phyloP scores from a whole-genome alignment of 345 rosid genomes.

The Eucalyptus brandiana region DNA sequence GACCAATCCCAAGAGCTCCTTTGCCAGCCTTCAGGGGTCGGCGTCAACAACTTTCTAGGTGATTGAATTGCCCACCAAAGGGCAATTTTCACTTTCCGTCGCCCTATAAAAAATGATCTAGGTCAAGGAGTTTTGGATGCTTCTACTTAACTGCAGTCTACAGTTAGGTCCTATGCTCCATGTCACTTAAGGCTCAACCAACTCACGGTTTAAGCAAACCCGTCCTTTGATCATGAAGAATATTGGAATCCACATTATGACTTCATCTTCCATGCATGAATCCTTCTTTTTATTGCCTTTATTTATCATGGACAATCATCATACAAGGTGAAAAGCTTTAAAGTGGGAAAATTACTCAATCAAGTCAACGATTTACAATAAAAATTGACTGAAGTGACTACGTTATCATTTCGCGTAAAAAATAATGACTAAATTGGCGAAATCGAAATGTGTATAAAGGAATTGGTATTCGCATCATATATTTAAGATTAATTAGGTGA shows the following conservation, averaged over 20 bases:
- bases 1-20: neutral
- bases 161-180: neutral
- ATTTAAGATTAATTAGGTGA: neutral
- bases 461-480: neutral
- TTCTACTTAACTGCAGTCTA: neutral
- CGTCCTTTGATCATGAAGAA: neutral
- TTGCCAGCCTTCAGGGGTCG: neutral
- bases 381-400: neutral
- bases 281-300: neutral
- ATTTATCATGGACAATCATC: neutral
- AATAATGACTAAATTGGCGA: too few species aligned
- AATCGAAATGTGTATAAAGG: neutral
- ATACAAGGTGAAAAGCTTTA: neutral
- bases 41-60: neutral
- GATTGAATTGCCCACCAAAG: neutral
- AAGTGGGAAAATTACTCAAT: neutral
- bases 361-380: neutral
- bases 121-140: neutral
- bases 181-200: neutral
- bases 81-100: neutral
- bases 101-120: neutral
- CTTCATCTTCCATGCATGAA: neutral
- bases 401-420: rapidly evolving
- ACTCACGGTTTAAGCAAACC: neutral
- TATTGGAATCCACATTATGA: neutral